Evolutionary conservation across 257 asterid genomes (phyloP).

Genomic region (Ajuga chamaepitys): DNA sequence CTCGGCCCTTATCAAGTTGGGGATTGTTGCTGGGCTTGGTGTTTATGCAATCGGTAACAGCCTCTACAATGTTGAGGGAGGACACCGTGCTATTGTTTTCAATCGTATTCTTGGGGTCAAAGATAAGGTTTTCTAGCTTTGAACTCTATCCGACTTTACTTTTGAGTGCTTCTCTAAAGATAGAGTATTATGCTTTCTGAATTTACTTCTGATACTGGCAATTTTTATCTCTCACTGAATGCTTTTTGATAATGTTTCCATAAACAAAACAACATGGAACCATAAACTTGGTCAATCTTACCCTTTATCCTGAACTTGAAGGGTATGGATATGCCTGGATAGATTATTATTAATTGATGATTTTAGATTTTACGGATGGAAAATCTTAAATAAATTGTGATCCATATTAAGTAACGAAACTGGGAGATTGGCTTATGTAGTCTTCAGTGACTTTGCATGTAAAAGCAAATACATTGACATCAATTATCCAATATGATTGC

Average conservation of each 20-base stretch:
- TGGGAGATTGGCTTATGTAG: background rate
- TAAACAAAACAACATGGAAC: background rate
- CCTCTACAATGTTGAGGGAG: slow-evolving; percentile 92
- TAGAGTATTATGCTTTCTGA: background rate
- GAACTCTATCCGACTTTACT: slow-evolving; percentile 1
- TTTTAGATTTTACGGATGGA: background rate
- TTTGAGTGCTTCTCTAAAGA: background rate
- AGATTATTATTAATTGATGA: background rate
- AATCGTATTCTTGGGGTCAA: slow-evolving; percentile 68
- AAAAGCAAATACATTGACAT: background rate
- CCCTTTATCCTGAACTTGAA: background rate
- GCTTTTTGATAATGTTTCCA: slow-evolving; percentile 1
- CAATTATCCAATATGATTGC: background rate
- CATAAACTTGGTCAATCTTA: background rate
- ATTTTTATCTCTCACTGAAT: background rate
- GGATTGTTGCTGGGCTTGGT: slow-evolving; percentile 59
- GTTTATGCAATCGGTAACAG: slow-evolving; percentile 65
- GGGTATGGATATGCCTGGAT: background rate
- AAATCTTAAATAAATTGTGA: background rate
- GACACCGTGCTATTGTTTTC: slow-evolving; percentile 88
- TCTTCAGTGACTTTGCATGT: background rate
- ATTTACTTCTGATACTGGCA: background rate
- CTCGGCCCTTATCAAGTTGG: slow-evolving; percentile 54
- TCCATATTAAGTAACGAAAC: background rate
- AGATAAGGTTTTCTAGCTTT: slow-evolving; percentile 47